Evolutionary conservation across 257 asterid genomes (phyloP).

Genomic region (Fraxinus excelsior): DNA sequence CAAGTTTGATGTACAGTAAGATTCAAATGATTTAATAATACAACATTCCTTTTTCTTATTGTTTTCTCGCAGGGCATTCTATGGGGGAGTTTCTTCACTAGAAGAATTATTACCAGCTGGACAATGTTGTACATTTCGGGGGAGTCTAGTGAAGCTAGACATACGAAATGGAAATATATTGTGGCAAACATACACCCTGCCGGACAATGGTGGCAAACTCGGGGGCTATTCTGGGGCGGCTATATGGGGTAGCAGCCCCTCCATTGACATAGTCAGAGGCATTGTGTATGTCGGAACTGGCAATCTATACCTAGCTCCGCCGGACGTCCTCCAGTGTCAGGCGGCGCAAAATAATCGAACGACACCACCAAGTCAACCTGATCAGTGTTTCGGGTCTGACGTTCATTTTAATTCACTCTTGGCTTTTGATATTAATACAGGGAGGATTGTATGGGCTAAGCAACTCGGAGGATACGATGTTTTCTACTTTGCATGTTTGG

Average conservation of each 20-base stretch:
- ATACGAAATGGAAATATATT: slow-evolving; percentile 47
- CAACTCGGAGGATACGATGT: slow-evolving; percentile 70
- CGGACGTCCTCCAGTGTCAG: slow-evolving; percentile 55
- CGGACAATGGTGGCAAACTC: slow-evolving; percentile 56
- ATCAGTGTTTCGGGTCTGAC: slow-evolving; percentile 57
- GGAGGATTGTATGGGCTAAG: slow-evolving; percentile 54
- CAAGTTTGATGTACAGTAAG: too few relatives aligned
- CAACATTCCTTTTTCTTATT: not conserved
- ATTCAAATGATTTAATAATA: not conserved
- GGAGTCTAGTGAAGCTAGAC: slow-evolving; percentile 69
- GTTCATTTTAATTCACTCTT: slow-evolving; percentile 58
- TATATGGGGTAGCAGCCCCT: slow-evolving; percentile 86
- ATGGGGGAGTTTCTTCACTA: slow-evolving; percentile 71
- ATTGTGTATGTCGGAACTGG: slow-evolving; percentile 64
- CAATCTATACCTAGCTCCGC: slow-evolving; percentile 65
- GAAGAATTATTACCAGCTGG: slow-evolving; percentile 48
- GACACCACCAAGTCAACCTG: slow-evolving; percentile 46
- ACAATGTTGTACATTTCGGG: slow-evolving; percentile 69
- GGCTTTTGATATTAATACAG: slow-evolving; percentile 53
- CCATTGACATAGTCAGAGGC: slow-evolving; percentile 48
- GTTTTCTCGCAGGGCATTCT: slow-evolving; percentile 33
- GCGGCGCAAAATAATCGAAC: slow-evolving; percentile 49
- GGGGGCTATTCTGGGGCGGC: slow-evolving; percentile 69
- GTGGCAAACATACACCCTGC: slow-evolving; percentile 79
- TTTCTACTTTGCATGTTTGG: slow-evolving; percentile 56